Base-by-base conservation (phyloP, 768 basidiomycete species). In the Serpula lacrymans region DNA sequence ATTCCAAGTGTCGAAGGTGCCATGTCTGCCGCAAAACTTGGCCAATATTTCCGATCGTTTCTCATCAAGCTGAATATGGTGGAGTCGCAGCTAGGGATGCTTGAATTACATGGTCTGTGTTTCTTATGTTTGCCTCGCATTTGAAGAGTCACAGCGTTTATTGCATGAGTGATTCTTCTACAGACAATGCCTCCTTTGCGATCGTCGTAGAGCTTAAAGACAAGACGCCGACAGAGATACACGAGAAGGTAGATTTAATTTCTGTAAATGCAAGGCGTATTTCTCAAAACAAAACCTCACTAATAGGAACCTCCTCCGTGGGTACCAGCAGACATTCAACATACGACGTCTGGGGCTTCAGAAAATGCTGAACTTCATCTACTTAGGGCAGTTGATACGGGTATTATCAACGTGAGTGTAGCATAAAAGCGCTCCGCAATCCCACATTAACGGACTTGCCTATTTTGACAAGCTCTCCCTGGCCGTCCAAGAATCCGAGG, bases 1-100 rank as follows among this genome's bases (percentile, higher is more conserved):
- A n/a, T 38, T 8, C 28, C 17, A n/a, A 90, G 88, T 40, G 78
- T 86, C 11, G 76, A 81, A 49, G 77, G 73, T 34, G 88, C 84
- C 6, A 82, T 93, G 71, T 71, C 82, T 1, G 56, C 77, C 0
- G 63, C 63, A 2, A 69, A 78, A 6, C 74, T 93, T 2, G 74
- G 76, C 13, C 85, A 83, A 55, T 85, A 85, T 49, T 87, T 94
- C 47, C 80, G 89, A 5, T 82, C 87, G 3, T 89, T 92, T 49
- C 68, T 94, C 26, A 70, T 89, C 53, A 93, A 89, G 54, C 71
- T 94, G 31, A 78, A 65, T 39, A 84, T 84, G 78, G 71, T 89
- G 32, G 86, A 90, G 50, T 71, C 82, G 13, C 79, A 84, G 48
- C 68, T 93, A 3, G 76, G 78, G 17, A 69, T 74, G 31, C 63